phyloP scores from a whole-genome alignment of 257 asterid genomes.

The Solanum pinnatisectum region DNA sequence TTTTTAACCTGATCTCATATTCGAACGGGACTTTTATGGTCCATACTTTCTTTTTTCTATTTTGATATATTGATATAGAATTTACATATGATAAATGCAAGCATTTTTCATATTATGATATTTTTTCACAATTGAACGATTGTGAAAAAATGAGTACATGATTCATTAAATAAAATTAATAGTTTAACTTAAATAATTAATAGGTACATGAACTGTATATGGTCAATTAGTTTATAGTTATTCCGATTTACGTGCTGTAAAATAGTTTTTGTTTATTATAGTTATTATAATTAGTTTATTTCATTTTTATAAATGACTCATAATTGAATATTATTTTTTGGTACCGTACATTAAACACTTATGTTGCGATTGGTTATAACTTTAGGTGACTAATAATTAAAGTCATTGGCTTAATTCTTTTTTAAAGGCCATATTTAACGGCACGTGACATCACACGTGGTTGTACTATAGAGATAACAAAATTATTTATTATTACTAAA shows the following conservation, averaged over 20 bases:
- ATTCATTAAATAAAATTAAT: neutral
- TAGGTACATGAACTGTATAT: neutral
- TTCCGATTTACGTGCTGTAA: neutral
- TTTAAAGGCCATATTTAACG: neutral
- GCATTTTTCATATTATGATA: no score
- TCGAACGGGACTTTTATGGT: neutral
- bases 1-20: no score
- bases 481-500: neutral
- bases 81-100: neutral
- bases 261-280: neutral
- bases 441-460: conserved; percentile 29
- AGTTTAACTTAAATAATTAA: neutral
- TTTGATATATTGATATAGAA: neutral
- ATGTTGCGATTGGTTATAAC: neutral
- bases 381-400: neutral
- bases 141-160: no score
- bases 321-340: neutral
- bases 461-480: neutral
- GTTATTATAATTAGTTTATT: no score
- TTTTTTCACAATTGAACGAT: neutral
- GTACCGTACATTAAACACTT: neutral
- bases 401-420: neutral
- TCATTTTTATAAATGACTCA: neutral
- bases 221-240: neutral
- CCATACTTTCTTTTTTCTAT: neutral